These are phyloP conservation scores for Phytophthora sp. DNA, from an alignment of 352 stramenopile species.

Conservation along the genomic window DNA sequence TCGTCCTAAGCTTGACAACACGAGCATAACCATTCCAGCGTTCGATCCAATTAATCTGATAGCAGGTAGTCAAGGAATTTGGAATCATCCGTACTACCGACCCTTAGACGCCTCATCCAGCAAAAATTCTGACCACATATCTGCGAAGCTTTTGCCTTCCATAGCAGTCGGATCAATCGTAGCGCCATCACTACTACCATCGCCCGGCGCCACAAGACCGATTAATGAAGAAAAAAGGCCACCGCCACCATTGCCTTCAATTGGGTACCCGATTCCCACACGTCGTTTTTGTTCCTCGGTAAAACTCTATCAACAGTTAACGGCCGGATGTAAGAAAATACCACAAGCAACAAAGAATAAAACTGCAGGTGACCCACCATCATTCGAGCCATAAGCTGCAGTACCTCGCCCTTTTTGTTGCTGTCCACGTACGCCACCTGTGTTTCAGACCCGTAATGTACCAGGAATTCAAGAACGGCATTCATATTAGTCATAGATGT, in stretches of 20 bases:
- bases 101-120: slow-evolving; percentile 55
- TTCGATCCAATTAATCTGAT: too few relatives aligned
- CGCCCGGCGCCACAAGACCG: slow-evolving; percentile 44
- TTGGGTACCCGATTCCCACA: slow-evolving; percentile 54
- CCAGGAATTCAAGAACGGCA: too few relatives aligned
- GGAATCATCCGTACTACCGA: too few relatives aligned
- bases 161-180: slow-evolving; percentile 30
- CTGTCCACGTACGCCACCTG: slow-evolving; percentile 77
- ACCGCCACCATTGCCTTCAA: slow-evolving; percentile 67
- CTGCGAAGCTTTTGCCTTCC: slow-evolving; percentile 74
- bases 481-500: too few relatives aligned
- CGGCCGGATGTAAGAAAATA: not conserved
- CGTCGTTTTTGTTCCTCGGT: slow-evolving; percentile 73
- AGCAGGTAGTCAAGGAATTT: too few relatives aligned
- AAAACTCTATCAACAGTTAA: slow-evolving; percentile 44
- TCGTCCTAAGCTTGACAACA: too few relatives aligned
- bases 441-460: too few relatives aligned
- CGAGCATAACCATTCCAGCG: too few relatives aligned
- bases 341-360: not conserved
- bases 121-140: slow-evolving; percentile 77
- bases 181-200: not conserved
- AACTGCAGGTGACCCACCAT: slow-evolving; percentile 43
- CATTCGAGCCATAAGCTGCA: slow-evolving; percentile 76
- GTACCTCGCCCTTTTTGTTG: slow-evolving; percentile 72
- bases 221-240: slow-evolving; percentile 75